These are phyloP conservation scores for Rubia peregrina DNA, from an alignment of 305 asterid genomes.

Conservation along the genomic window DNA sequence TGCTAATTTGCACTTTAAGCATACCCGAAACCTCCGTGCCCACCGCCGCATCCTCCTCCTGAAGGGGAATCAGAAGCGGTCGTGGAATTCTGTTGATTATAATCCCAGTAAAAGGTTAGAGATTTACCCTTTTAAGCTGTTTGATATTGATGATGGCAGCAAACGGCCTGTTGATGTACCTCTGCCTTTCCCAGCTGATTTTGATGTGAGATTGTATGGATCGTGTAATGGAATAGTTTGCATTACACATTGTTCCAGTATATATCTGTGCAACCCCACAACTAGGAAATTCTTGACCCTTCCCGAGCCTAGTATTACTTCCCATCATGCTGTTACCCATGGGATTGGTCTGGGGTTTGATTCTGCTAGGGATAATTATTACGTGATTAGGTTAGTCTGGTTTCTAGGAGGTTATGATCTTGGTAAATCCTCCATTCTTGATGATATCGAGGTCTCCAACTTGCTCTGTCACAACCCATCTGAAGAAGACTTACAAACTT, in stretches of 20 bases:
- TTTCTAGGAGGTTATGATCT: background rate
- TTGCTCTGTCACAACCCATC: background rate
- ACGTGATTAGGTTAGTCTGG: background rate
- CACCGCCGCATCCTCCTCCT: background rate
- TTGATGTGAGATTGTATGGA: background rate
- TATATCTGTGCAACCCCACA: background rate
- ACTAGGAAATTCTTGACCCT: background rate
- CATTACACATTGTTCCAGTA: background rate
- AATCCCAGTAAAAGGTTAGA: background rate
- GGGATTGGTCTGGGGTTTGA: background rate
- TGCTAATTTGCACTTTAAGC: background rate
- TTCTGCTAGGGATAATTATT: background rate
- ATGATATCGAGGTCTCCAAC: background rate
- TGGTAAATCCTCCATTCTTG: background rate
- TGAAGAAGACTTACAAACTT: no score
- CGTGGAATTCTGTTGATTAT: background rate
- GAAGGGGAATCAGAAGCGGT: background rate
- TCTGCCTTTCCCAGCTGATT: background rate
- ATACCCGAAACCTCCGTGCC: background rate
- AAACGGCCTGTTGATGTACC: background rate
- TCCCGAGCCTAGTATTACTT: background rate
- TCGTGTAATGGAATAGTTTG: slow-evolving; percentile 6
- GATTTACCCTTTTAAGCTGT: background rate
- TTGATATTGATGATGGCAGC: background rate
- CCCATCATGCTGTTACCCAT: background rate